A percentile compares a stretch with the other conserved stretches of the same genome.
phyloP scores from a whole-genome alignment of 371 early-diverging fungal genomes.

The Mucor lusitanicus region DNA sequence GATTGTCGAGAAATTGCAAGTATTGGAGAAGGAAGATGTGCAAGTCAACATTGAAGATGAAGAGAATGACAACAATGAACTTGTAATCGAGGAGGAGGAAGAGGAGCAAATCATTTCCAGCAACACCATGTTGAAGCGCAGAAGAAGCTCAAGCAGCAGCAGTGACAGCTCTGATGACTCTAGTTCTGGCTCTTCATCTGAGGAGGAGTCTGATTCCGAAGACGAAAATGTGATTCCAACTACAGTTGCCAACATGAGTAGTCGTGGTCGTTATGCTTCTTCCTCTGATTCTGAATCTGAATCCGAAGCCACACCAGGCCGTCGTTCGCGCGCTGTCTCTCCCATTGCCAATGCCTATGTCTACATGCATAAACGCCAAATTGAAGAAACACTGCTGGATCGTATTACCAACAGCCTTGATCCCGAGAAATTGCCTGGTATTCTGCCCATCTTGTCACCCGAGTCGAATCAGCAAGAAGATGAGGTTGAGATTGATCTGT shows the following conservation, averaged over 20 bases:
- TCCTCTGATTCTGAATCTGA: conserved; percentile 34
- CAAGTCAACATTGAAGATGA: conserved; percentile 2
- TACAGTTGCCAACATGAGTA: conserved; percentile 42
- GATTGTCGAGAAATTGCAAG: neutral
- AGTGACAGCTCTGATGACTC: conserved; percentile 18
- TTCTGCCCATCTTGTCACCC: conserved; percentile 43
- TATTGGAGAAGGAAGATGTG: neutral
- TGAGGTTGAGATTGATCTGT: conserved; percentile 52
- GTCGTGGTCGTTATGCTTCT: conserved; percentile 36
- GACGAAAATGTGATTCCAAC: conserved; percentile 34
- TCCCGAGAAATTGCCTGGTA: conserved; percentile 49
- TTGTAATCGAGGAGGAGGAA: conserved; percentile 11
- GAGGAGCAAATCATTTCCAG: neutral
- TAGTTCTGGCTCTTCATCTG: conserved; percentile 22
- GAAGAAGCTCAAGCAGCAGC: conserved; percentile 25
- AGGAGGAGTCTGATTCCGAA: conserved; percentile 24
- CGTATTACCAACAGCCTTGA: conserved; percentile 46
- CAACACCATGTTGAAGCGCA: conserved; percentile 22
- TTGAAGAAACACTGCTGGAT: conserved; percentile 46
- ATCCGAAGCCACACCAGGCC: conserved; percentile 25
- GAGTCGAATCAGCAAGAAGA: conserved; percentile 31
- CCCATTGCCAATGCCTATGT: conserved; percentile 22
- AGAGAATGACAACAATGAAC: neutral
- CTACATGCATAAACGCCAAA: conserved; percentile 50
- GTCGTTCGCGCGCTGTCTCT: conserved; percentile 19